Percentiles rank a stretch among this genome's conserved stretches.
Conservation (phyloP, 2,329 filamentous ascomycete species). For the Hypoxylon sp. region DNA sequence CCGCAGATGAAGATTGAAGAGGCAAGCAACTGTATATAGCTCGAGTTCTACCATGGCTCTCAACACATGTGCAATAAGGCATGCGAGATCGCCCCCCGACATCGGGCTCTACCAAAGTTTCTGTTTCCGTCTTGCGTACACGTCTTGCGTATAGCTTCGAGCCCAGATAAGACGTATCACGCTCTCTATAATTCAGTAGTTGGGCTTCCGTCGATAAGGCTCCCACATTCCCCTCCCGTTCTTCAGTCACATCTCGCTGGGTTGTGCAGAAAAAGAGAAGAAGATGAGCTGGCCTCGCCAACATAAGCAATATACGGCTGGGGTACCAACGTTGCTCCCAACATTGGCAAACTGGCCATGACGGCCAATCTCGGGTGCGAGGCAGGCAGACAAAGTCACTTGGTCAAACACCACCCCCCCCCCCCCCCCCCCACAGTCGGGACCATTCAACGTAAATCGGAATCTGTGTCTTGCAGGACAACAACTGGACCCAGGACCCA, state of each 20-base stretch:
- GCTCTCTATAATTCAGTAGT: background rate
- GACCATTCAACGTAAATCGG: background rate
- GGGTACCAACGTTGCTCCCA: no score
- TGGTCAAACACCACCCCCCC: background rate
- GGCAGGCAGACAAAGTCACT: background rate
- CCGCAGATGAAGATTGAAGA: background rate
- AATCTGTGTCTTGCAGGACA: background rate
- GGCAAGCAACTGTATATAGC: background rate
- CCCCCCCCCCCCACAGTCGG: slow-evolving; percentile 1
- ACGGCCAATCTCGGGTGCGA: background rate
- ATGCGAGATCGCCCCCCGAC: background rate
- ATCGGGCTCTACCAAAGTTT: background rate
- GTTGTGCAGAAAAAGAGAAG: background rate
- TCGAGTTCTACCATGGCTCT: background rate
- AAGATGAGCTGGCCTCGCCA: background rate
- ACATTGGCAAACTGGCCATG: background rate
- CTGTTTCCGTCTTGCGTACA: background rate
- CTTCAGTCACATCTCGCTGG: background rate
- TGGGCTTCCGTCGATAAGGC: background rate
- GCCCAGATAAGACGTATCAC: background rate
- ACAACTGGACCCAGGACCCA: slow-evolving; percentile 1
- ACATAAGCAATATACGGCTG: no score
- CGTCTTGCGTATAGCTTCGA: background rate
- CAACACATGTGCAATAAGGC: background rate
- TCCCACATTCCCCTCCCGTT: background rate